Percentiles rank a stretch among this genome's conserved stretches.
These are phyloP conservation scores for Marasmius tenuissimus DNA, from an alignment of 1,284 basidiomycete genomes.

Conservation along the genomic window DNA sequence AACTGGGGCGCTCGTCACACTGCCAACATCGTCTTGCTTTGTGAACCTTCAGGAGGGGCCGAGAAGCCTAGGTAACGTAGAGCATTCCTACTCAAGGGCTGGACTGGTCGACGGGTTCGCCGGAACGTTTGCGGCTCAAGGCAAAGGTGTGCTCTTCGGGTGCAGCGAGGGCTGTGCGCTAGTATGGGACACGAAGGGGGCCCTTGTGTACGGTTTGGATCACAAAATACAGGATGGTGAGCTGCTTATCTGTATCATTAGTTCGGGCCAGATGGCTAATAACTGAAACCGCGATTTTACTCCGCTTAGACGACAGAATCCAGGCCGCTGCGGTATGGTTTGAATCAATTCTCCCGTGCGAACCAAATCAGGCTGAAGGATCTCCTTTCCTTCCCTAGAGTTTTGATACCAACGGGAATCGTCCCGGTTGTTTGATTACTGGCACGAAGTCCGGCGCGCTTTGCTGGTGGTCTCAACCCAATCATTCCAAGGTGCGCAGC, in stretches of 20 bases:
- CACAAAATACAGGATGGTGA: constrained; percentile 30
- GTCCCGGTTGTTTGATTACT: constrained; percentile 43
- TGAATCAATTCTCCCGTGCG: background rate
- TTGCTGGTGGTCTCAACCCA: constrained; percentile 57
- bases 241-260: background rate
- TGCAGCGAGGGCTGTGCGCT: constrained; percentile 49
- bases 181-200: constrained; percentile 58
- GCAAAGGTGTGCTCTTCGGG: constrained; percentile 56
- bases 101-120: constrained; percentile 8
- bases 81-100: constrained; percentile 6
- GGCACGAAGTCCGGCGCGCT: constrained; percentile 55
- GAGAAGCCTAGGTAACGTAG: constrained; percentile 37
- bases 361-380: background rate
- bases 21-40: constrained; percentile 48
- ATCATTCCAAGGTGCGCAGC: constrained; percentile 25
- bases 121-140: constrained; percentile 50
- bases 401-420: background rate
- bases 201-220: constrained; percentile 54
- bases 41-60: constrained; percentile 47
- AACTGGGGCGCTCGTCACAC: constrained; percentile 51
- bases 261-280: background rate
- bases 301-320: constrained; percentile 45
- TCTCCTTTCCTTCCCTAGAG: constrained; percentile 2
- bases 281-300: constrained; percentile 10
- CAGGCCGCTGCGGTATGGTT: constrained; percentile 55